Percentiles rank a stretch among this genome's conserved stretches.
These are phyloP conservation scores for Pseudonitzschia multistriata DNA, from an alignment of 108 stramenopile genomes.

Conservation along the genomic window DNA sequence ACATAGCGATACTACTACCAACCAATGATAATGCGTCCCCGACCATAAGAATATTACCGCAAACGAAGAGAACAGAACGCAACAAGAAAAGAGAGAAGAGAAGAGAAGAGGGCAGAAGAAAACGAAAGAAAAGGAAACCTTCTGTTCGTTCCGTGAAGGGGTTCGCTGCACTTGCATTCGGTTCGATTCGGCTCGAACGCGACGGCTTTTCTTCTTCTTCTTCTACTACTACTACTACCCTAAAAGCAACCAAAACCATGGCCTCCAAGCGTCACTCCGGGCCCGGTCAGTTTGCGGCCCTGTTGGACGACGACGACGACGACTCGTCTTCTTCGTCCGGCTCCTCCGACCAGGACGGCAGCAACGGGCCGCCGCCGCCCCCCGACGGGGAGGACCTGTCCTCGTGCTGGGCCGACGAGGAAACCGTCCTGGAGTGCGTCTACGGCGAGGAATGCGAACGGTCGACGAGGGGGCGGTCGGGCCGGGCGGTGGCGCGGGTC, in stretches of 20 bases:
- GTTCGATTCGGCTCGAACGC: neutral
- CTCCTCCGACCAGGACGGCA: neutral
- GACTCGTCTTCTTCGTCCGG: neutral
- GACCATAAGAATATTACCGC: too few species aligned
- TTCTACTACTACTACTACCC: too few species aligned
- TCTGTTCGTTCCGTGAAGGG: too few species aligned
- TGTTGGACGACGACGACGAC: neutral
- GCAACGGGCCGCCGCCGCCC: neutral
- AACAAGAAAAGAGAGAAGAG: too few species aligned
- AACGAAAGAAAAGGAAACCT: too few species aligned
- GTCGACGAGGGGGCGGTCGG: slow-evolving; percentile 52
- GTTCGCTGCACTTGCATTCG: too few species aligned
- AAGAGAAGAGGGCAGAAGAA: too few species aligned
- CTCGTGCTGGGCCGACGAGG: slow-evolving; percentile 63
- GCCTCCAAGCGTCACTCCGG: slow-evolving; percentile 1
- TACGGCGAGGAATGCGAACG: slow-evolving; percentile 67
- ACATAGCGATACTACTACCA: too few species aligned
- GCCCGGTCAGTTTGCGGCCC: slow-evolving; percentile 13
- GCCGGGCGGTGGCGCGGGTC: slow-evolving; percentile 34
- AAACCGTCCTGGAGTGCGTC: slow-evolving; percentile 68
- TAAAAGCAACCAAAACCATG: too few species aligned
- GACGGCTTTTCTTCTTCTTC: too few species aligned
- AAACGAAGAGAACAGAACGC: too few species aligned
- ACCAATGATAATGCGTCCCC: too few species aligned
- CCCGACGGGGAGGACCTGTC: slow-evolving; percentile 64